Conservation (phyloP, 257 asterid species). For the Nicotiana noctiflora region DNA sequence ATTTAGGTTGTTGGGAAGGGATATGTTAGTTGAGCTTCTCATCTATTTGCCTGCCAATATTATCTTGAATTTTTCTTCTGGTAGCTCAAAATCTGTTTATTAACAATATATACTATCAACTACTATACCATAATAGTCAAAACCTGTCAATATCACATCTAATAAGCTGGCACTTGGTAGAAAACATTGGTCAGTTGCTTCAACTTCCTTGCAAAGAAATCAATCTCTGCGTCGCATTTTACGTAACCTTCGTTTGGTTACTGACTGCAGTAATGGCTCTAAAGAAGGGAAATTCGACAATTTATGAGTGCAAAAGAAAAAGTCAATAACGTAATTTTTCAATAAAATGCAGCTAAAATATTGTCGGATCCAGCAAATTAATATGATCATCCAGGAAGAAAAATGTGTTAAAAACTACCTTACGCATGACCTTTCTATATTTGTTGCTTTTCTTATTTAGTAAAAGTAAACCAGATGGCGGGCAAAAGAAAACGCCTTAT, state of each 20-base stretch:
- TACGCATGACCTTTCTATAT: background rate
- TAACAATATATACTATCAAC: no score
- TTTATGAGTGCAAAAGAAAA: no score
- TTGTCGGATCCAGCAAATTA: background rate
- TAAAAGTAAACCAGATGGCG: background rate
- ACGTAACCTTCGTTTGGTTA: no score
- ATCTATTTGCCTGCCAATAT: conserved; percentile 5
- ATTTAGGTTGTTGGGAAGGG: conserved; percentile 12
- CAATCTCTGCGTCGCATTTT: background rate
- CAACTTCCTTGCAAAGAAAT: background rate
- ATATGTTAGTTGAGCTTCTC: conserved; percentile 22
- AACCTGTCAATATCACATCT: background rate
- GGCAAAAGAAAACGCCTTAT: background rate
- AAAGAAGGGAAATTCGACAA: background rate
- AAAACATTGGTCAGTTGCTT: no score
- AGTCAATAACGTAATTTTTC: no score
- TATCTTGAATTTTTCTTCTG: background rate
- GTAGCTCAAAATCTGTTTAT: no score
- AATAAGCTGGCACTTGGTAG: background rate
- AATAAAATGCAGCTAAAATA: background rate
- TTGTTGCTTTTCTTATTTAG: background rate
- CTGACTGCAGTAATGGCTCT: background rate
- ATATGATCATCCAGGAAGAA: background rate
- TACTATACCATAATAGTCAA: background rate
- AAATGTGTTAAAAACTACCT: background rate